A percentile compares a stretch with the other conserved stretches of the same genome.
Evolutionary conservation across 2,329 filamentous ascomycete genomes (phyloP).

Genomic region (Dryadomyces quercus-mongolicae): DNA sequence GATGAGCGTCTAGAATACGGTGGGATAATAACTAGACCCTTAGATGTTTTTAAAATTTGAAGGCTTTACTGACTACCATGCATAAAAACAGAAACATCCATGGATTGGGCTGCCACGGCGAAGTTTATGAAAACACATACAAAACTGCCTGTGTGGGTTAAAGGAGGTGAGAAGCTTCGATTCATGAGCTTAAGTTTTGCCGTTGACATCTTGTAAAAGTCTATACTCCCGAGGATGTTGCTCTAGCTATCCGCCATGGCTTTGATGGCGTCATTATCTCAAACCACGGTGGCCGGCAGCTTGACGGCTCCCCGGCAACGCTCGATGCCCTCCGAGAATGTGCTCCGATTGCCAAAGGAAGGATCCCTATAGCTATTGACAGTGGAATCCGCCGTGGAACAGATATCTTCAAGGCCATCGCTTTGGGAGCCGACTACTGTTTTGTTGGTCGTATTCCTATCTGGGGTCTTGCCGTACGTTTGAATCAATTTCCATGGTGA

Average conservation of each 20-base stretch:
- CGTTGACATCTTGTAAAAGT: conserved; percentile 10
- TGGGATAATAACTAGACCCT: not conserved
- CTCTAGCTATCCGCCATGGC: conserved; percentile 3
- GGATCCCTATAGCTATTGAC: conserved; percentile 31
- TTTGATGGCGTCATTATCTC: conserved; percentile 24
- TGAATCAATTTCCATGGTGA: not conserved
- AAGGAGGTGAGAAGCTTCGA: conserved; percentile 18
- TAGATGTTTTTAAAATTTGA: not conserved
- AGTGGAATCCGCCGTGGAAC: conserved; percentile 34
- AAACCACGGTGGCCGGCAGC: conserved; percentile 34
- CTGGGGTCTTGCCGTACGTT: conserved; percentile 27
- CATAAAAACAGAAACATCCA: conserved; percentile 7
- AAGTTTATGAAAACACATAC: conserved; percentile 34
- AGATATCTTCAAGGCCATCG: conserved; percentile 40
- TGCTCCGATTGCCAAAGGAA: conserved; percentile 32
- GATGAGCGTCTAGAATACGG: conserved; percentile 1
- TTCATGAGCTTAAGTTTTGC: not conserved
- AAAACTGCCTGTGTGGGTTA: conserved; percentile 34
- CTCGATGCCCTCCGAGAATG: conserved; percentile 30
- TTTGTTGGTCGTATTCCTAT: conserved; percentile 35
- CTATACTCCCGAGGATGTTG: conserved; percentile 12
- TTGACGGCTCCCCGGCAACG: conserved; percentile 31
- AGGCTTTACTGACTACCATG: not conserved
- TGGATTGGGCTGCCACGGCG: conserved; percentile 37
- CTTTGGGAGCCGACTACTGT: conserved; percentile 34